Conservation (phyloP, 805 yeast species). For the Diddensiella santjacobensis region DNA sequence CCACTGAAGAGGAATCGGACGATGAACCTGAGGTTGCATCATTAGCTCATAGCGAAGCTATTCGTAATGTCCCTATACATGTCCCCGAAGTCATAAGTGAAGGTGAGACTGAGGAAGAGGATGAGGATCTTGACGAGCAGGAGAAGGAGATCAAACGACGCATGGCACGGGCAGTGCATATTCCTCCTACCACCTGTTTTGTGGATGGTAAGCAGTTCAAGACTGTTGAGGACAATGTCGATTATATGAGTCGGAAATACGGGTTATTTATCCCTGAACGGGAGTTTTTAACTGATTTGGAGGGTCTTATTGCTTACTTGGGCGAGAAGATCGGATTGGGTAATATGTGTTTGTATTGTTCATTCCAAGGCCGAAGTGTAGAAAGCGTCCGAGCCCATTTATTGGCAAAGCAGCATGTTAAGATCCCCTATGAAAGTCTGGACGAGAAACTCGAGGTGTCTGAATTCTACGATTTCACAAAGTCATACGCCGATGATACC, state of each 20-base stretch:
- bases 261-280: conserved; percentile 88
- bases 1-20: conserved; percentile 14
- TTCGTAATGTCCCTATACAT: neutral
- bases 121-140: conserved; percentile 24
- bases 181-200: conserved; percentile 37
- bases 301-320: conserved; percentile 70
- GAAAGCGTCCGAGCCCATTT: conserved; percentile 90
- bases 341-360: conserved; percentile 76
- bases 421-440: conserved; percentile 79
- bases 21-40: conserved; percentile 7
- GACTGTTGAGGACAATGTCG: conserved; percentile 55
- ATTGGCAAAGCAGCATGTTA: conserved; percentile 79
- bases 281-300: conserved; percentile 59
- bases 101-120: conserved; percentile 12
- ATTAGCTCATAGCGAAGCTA: neutral
- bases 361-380: conserved; percentile 75
- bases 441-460: conserved; percentile 73
- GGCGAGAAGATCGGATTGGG: conserved; percentile 82
- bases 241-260: conserved; percentile 74
- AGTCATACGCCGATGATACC: conserved; percentile 45
- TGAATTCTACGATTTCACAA: conserved; percentile 78
- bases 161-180: conserved; percentile 18
- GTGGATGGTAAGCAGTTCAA: conserved; percentile 46
- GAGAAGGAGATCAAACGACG: conserved; percentile 26
- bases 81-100: conserved; percentile 1